These are phyloP conservation scores for Monilinia vaccinii-corymbosi DNA, from an alignment of 2,329 filamentous ascomycete genomes.

Conservation along the genomic window DNA sequence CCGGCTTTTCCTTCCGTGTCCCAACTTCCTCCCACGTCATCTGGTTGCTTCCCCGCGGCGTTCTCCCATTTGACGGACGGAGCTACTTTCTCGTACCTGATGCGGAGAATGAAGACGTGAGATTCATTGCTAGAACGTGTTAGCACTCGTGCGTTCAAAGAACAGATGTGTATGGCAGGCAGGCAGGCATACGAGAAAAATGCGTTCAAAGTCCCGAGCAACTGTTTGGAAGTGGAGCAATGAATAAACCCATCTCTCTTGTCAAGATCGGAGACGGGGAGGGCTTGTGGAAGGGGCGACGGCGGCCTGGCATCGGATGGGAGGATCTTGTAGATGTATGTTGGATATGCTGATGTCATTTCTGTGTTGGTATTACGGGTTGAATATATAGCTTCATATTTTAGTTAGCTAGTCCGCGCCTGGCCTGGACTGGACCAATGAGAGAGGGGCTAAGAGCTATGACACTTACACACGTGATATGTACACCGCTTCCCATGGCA, in stretches of 20 bases:
- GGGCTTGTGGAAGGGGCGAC: constrained; percentile 19
- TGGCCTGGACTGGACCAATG: background rate
- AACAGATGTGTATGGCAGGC: no score
- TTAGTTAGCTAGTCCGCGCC: no score
- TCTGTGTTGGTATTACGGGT: background rate
- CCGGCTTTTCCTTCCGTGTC: constrained; percentile 20
- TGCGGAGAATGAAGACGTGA: constrained; percentile 21
- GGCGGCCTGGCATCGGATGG: constrained; percentile 18
- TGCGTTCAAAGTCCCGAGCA: constrained; percentile 22
- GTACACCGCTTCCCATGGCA: background rate
- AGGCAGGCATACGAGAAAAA: constrained; percentile 22
- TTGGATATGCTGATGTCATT: constrained; percentile 19
- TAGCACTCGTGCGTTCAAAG: background rate
- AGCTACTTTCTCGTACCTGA: constrained; percentile 21
- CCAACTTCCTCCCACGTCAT: constrained; percentile 22
- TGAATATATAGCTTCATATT: background rate
- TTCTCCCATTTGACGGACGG: constrained; percentile 22
- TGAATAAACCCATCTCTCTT: constrained; percentile 25
- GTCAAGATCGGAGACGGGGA: constrained; percentile 26
- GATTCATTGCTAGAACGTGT: background rate
- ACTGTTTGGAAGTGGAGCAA: constrained; percentile 20
- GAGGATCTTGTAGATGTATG: constrained; percentile 29
- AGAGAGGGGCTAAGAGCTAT: background rate
- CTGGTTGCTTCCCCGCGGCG: constrained; percentile 16
- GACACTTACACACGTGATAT: background rate